These are phyloP conservation scores for Posidonia australis DNA, from an alignment of 106 monocot genomes.

Conservation along the genomic window DNA sequence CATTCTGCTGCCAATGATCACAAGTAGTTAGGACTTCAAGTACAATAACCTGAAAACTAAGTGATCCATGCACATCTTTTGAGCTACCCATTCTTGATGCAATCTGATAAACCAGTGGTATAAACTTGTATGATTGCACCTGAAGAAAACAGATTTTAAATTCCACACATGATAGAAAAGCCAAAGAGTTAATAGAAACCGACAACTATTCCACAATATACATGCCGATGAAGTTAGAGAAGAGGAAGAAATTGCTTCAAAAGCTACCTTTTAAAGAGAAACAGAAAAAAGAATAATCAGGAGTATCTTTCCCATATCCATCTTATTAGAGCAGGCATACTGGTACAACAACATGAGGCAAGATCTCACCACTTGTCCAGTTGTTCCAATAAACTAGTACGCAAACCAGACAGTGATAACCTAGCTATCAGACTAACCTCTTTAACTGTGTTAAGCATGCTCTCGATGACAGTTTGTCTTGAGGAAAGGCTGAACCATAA, in stretches of 20 bases:
- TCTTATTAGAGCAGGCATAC: background rate
- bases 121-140: constrained; percentile 91
- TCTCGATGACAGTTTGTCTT: constrained; percentile 52
- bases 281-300: background rate
- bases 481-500: constrained; percentile 88
- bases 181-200: background rate
- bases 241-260: background rate
- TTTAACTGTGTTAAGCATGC: constrained; percentile 61
- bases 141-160: constrained; percentile 18
- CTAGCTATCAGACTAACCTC: constrained; percentile 34
- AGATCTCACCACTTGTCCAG: background rate
- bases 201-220: background rate
- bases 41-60: constrained; percentile 64
- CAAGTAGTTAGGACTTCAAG: background rate
- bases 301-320: background rate
- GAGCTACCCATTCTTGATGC: constrained; percentile 87
- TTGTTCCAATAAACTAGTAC: background rate
- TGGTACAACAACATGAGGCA: background rate
- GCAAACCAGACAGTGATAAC: background rate
- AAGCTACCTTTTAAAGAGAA: background rate
- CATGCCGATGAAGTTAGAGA: background rate
- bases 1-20: background rate
- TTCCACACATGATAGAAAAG: background rate
- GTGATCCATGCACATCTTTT: constrained; percentile 69
- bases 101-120: constrained; percentile 97